A percentile compares a stretch with the other conserved stretches of the same genome.
Conservation (phyloP, 306 rosid genomes). For the Cicer pinnatifidum region DNA sequence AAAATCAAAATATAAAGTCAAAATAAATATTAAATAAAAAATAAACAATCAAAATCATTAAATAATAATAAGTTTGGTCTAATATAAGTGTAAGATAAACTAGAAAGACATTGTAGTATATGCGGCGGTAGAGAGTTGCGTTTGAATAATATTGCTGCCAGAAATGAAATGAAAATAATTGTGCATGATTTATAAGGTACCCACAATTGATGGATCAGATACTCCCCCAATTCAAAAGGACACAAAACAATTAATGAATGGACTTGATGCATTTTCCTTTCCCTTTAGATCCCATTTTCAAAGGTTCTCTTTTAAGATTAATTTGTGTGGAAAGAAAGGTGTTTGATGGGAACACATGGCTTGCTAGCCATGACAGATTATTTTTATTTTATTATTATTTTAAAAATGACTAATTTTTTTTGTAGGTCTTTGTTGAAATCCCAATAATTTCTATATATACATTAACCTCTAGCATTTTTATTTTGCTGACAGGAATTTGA, state of each 20-base stretch:
- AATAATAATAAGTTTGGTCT: no score
- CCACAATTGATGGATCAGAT: slow-evolving; percentile 65
- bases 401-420: slow-evolving; percentile 8
- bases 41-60: no score
- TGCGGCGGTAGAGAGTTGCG: slow-evolving; percentile 53
- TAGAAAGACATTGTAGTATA: neutral
- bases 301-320: slow-evolving; percentile 47
- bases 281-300: slow-evolving; percentile 38
- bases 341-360: slow-evolving; percentile 50
- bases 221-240: slow-evolving; percentile 46
- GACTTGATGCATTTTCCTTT: slow-evolving; percentile 46
- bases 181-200: slow-evolving; percentile 41
- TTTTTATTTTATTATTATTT: neutral
- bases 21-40: no score
- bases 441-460: slow-evolving; percentile 42
- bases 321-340: neutral
- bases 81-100: no score
- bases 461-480: slow-evolving; percentile 23
- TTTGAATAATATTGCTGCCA: slow-evolving; percentile 14
- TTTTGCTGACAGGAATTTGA: slow-evolving; percentile 48
- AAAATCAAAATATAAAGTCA: no score
- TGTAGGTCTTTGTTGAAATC: slow-evolving; percentile 47
- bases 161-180: slow-evolving; percentile 25
- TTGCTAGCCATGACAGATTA: slow-evolving; percentile 43
- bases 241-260: slow-evolving; percentile 51